Evolutionary conservation across 306 rosid genomes (phyloP).

Genomic region (Sicyos edulis): DNA sequence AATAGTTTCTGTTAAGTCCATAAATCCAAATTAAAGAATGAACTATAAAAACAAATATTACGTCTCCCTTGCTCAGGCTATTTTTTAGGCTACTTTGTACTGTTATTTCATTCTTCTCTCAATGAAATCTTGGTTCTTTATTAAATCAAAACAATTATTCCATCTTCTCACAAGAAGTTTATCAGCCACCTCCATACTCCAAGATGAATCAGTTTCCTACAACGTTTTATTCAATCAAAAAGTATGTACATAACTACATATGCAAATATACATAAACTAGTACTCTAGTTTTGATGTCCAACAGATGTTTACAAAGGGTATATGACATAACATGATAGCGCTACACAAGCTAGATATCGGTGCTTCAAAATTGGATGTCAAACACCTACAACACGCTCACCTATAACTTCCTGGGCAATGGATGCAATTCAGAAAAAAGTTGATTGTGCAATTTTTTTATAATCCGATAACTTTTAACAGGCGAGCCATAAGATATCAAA

Average conservation of each 20-base stretch:
- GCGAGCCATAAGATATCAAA: constrained; percentile 1
- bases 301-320: not conserved
- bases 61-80: no score
- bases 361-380: not conserved
- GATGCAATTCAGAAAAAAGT: not conserved
- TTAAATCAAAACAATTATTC: not conserved
- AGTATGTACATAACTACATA: not conserved
- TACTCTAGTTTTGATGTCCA: not conserved
- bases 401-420: not conserved
- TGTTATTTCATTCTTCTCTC: no score
- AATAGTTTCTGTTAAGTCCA: not conserved
- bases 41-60: not conserved
- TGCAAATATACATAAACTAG: not conserved
- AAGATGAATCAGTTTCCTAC: not conserved
- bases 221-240: not conserved
- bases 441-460: not conserved
- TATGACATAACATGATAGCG: not conserved
- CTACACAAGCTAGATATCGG: not conserved
- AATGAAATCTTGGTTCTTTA: no score
- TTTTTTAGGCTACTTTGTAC: no score
- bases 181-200: not conserved
- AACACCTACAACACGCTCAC: not conserved
- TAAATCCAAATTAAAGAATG: not conserved
- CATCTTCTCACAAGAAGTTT: not conserved
- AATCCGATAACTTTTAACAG: not conserved